Evolutionary conservation across 1,284 basidiomycete species (phyloP).

Genomic region (Cryptococcus depauperatus): DNA sequence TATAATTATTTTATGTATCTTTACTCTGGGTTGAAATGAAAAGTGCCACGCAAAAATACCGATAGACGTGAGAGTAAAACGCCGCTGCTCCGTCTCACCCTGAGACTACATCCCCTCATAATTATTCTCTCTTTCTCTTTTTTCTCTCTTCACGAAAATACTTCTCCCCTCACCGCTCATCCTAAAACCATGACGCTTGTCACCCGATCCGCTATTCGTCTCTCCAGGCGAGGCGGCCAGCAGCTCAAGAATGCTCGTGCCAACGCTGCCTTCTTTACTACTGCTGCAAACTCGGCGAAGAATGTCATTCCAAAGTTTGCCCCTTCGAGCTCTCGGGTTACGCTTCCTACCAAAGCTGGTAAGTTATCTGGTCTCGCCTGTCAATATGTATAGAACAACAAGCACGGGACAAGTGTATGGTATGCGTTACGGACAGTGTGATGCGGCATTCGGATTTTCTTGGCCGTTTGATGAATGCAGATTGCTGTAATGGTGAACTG

Average conservation of each 20-base stretch:
- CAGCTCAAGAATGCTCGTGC: conserved; percentile 34
- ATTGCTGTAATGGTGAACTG: conserved; percentile 1
- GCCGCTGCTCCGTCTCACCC: background rate
- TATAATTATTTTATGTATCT: no score
- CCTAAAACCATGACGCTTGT: conserved; percentile 44
- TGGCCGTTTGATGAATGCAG: conserved; percentile 3
- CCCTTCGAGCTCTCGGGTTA: conserved; percentile 22
- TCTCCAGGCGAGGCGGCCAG: conserved; percentile 39
- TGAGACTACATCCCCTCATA: conserved; percentile 2
- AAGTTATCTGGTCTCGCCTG: conserved; percentile 17
- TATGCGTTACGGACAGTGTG: background rate
- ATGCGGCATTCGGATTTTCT: conserved; percentile 8
- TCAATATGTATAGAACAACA: background rate
- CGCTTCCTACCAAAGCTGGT: conserved; percentile 26
- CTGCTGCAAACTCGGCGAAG: conserved; percentile 34
- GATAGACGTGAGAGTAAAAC: conserved; percentile 1
- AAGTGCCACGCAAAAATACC: background rate
- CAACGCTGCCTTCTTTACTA: conserved; percentile 44
- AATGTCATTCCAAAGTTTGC: conserved; percentile 33
- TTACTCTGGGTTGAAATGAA: conserved; percentile 1
- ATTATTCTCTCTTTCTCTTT: conserved; percentile 5
- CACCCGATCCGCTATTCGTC: conserved; percentile 42
- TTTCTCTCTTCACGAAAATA: conserved; percentile 2
- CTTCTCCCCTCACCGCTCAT: conserved; percentile 10
- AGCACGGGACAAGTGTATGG: background rate